Percentiles rank a stretch among this genome's conserved stretches.
These are phyloP conservation scores for Euphorbia schlechtendalii DNA, from an alignment of 441 rosid genomes.

Conservation along the genomic window DNA sequence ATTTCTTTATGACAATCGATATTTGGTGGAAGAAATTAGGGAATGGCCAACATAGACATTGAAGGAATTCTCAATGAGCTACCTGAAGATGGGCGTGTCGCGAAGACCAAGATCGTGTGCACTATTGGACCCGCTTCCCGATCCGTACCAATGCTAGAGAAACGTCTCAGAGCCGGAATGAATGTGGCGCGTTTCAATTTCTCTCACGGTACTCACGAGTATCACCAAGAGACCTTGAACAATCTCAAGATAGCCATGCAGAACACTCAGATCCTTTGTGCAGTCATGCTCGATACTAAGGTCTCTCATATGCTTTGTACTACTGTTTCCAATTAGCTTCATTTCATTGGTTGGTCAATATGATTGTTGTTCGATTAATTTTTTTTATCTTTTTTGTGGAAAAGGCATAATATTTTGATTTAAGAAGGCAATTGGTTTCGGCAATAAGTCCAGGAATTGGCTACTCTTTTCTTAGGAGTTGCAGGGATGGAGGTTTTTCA, in stretches of 20 bases:
- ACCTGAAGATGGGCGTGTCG: constrained; percentile 52
- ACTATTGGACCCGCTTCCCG: constrained; percentile 87
- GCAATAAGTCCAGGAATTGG: no score
- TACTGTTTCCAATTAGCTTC: no score
- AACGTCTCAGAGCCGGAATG: constrained; percentile 83
- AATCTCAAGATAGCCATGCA: constrained; percentile 73
- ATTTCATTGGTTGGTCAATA: no score
- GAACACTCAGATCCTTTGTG: constrained; percentile 66
- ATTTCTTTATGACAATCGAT: no score
- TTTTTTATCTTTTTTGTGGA: no score
- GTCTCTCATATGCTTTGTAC: constrained; percentile 18
- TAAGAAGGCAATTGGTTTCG: no score
- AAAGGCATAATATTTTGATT: no score
- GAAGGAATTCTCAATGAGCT: constrained; percentile 62
- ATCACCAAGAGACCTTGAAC: constrained; percentile 73
- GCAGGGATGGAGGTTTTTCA: no score
- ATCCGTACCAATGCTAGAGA: constrained; percentile 66
- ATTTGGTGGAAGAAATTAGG: neutral
- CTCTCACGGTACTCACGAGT: constrained; percentile 85
- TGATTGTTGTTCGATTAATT: no score
- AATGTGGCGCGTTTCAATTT: constrained; percentile 91
- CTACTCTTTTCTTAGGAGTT: no score
- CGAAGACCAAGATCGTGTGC: constrained; percentile 72
- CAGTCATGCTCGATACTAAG: constrained; percentile 95
- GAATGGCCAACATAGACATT: constrained; percentile 85